These are phyloP conservation scores for Rhodotorula paludigena DNA, from an alignment of 768 basidiomycete species.

Conservation along the genomic window DNA sequence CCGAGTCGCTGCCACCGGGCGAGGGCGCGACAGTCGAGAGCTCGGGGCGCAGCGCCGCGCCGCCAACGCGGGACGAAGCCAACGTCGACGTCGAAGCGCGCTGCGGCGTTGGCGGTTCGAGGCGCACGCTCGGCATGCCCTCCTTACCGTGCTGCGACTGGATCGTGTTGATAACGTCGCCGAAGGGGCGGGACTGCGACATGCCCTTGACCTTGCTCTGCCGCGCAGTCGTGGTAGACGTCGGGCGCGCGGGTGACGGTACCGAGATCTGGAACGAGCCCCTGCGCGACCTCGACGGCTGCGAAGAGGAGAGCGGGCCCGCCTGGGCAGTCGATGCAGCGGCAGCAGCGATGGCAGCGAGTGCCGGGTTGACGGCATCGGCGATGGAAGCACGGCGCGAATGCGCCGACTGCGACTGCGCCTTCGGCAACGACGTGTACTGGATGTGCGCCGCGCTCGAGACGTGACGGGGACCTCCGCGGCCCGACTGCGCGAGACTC, in stretches of 20 bases:
- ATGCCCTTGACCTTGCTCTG: no score
- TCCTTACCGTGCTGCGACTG: no score
- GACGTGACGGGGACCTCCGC: neutral
- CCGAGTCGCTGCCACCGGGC: no score
- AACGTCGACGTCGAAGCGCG: neutral
- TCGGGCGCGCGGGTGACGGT: neutral
- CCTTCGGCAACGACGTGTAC: no score
- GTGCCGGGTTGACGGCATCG: neutral
- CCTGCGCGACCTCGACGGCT: neutral
- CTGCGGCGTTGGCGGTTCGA: slow-evolving; percentile 1
- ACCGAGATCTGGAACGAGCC: neutral
- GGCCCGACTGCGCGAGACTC: neutral
- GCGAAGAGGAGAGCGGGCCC: neutral
- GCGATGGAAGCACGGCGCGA: neutral
- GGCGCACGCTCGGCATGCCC: neutral
- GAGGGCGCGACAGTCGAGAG: no score
- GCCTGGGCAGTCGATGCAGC: neutral
- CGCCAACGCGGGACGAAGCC: neutral
- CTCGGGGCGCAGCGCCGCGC: no score
- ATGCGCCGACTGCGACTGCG: neutral
- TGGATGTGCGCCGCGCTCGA: neutral
- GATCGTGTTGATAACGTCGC: slow-evolving; percentile 3
- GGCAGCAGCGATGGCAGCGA: neutral
- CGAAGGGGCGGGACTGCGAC: neutral
- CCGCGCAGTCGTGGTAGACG: neutral